Evolutionary conservation across 495 filamentous ascomycete species (phyloP).

Genomic region (Symbiotaphrina buchneri): DNA sequence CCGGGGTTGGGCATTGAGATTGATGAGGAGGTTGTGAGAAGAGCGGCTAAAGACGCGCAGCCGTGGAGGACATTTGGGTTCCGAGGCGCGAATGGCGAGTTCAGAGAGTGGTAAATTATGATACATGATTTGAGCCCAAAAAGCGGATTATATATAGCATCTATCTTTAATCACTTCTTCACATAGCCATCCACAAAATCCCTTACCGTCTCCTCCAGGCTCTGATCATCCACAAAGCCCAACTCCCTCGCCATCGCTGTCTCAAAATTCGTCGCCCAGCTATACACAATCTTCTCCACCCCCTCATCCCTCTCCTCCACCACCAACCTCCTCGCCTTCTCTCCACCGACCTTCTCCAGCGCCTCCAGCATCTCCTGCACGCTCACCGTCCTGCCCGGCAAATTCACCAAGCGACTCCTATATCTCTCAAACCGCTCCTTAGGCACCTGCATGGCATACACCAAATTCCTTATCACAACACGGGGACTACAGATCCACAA

Average conservation of each 20-base stretch:
- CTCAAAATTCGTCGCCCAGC: constrained; percentile 51
- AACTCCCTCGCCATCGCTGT: constrained; percentile 28
- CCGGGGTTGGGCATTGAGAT: constrained; percentile 56
- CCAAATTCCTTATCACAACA: constrained; percentile 46
- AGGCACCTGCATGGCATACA: constrained; percentile 35
- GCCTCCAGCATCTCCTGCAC: constrained; percentile 58
- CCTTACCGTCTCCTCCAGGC: constrained; percentile 30
- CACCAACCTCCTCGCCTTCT: constrained; percentile 38
- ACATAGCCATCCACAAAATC: too few species aligned
- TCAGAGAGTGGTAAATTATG: constrained; percentile 60
- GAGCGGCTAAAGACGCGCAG: constrained; percentile 22
- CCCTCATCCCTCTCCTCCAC: constrained; percentile 40
- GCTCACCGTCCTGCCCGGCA: constrained; percentile 50
- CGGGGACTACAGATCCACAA: constrained; percentile 48
- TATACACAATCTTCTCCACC: constrained; percentile 47
- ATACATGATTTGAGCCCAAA: too few species aligned
- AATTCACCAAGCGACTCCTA: constrained; percentile 46
- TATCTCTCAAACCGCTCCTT: too few species aligned
- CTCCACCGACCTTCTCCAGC: constrained; percentile 42
- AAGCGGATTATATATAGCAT: too few species aligned
- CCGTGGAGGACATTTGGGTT: constrained; percentile 40
- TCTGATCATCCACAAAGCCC: constrained; percentile 36
- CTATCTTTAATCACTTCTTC: too few species aligned
- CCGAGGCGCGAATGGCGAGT: constrained; percentile 42
- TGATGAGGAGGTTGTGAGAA: constrained; percentile 42